Evolutionary conservation across 176 grass and related monocot genomes (phyloP), one percentile per base, ranked within the genome.

Genomic region (Avena insularis): DNA sequence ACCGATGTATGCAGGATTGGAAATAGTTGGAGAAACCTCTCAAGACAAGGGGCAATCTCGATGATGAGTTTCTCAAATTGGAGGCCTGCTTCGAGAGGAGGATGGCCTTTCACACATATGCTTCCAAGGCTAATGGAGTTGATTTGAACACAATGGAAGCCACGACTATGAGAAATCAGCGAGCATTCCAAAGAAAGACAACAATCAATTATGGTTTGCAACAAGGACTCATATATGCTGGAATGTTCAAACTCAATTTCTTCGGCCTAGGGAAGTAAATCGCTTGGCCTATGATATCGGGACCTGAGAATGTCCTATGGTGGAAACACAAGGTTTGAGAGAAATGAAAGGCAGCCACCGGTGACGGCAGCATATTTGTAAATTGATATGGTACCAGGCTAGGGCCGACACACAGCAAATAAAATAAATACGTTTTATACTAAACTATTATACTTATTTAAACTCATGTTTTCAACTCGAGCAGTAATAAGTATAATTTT

Each of bases 31-130:
- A 56, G 25, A 0, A 56, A 56, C 9, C 9, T 56, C 19, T 77
- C 75, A 77, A 56, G 50, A 77, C 25, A 54, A 6, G 50, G 50
- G 8, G 50, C 75, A 54, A 56, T 54, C 75, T 77, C 50, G 15
- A 78, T 57, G 53, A 78, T 7, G 53, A 78, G 50, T 7, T 77
- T n/a, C 16, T 2, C 13, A 29, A 72, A 6, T n/a, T n/a, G 10
- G 29, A 29, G 29, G 29, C 29, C 29, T 29, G 29, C 29, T 29
- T 29, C 29, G 29, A 29, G 29, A 29, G 29, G 29, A 63, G 3
- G 3, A 40, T 9, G 40, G 1, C 1, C 15, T 38, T 16, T 38
- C 35, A 70, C 8, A 10, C 67, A 36, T 43, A 70, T 20, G 17
- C 68, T 16, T 71, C 36, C 45, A n/a, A 71, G 68, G 8, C 0